Percentiles rank a stretch among this genome's conserved stretches.
phyloP scores from a whole-genome alignment of 2,329 filamentous ascomycete genomes.

The Clonostachys solani region DNA sequence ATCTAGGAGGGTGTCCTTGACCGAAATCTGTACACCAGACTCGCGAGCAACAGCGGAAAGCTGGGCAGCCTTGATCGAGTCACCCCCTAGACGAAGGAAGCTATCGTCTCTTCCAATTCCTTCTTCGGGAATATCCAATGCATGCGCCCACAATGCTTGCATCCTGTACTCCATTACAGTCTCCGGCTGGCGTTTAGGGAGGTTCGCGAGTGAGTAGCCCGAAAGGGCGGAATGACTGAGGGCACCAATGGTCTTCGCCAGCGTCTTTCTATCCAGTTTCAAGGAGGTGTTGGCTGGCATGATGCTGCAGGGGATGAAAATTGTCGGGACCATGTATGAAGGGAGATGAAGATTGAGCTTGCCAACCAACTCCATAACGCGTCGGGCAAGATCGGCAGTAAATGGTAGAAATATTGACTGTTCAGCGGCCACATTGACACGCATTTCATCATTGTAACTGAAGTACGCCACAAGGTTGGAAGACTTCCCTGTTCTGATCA shows the following conservation, averaged over 20 bases:
- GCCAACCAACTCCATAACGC: neutral
- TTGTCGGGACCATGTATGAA: slow-evolving; percentile 7
- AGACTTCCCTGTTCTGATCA: slow-evolving; percentile 1
- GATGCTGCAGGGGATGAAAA: slow-evolving; percentile 3
- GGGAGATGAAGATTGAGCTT: slow-evolving; percentile 1
- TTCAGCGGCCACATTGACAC: neutral
- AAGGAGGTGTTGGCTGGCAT: slow-evolving; percentile 5
- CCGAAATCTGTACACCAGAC: slow-evolving; percentile 2
- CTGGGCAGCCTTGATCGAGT: slow-evolving; percentile 17
- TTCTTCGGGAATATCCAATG: slow-evolving; percentile 3
- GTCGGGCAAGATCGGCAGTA: neutral
- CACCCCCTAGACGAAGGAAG: slow-evolving; percentile 21
- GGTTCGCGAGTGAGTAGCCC: neutral
- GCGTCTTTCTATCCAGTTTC: slow-evolving; percentile 3
- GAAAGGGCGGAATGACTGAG: neutral
- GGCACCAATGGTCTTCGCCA: neutral
- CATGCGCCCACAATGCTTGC: slow-evolving; percentile 8
- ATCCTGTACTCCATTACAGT: slow-evolving; percentile 4
- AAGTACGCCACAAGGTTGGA: slow-evolving; percentile 1
- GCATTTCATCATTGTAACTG: neutral
- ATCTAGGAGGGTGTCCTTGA: slow-evolving; percentile 9
- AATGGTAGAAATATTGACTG: neutral
- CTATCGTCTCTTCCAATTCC: slow-evolving; percentile 7
- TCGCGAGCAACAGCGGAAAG: slow-evolving; percentile 5
- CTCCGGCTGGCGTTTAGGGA: slow-evolving; percentile 1